Evolutionary conservation across 768 basidiomycete species (phyloP), one percentile per base, ranked within the genome.

Genomic region (Sistotremastrum niveocremeum): DNA sequence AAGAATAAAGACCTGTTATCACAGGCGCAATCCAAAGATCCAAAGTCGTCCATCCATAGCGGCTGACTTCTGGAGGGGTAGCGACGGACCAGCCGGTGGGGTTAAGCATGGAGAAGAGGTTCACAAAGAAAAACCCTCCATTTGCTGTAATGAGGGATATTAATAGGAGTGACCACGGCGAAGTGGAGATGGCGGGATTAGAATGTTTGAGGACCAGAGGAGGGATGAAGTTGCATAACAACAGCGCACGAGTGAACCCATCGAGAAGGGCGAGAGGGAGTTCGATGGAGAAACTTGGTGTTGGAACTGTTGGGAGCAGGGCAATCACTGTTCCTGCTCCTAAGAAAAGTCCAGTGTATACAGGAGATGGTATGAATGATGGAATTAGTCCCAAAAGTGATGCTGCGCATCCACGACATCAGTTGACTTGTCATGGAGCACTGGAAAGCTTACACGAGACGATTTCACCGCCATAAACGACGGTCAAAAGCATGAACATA

Each of bases 11-110:
- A 1, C 69, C 83, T 7, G 87, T 88, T 54, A 80, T 65, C 52
- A 80, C 63, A 5, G 87, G 80, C 6, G 90, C 87, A 60, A 76
- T 76, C 89, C 90, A 94, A 32, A 90, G 60, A 57, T 94, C 91
- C 0, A 77, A 73, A 28, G 79, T 76, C 38, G 79, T 82, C 90
- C 90, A 94, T 8, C 91, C 91, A 47, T 81, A 82, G 0, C 85
- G 73, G 45, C 70, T 69, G 6, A 95, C 70, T 58, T 93, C 90
- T 0, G 79, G 70, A 1, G 91, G 90, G 0, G 87, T 89, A 34
- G 77, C 67, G 20, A 91, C 60, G 4, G 72, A 56, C 48, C 87
- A 67, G 0, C 81, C 66, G 4, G 78, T 77, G 0, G 88, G 84
- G 49, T 80, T 74, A 37, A 88, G 69, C 62, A 87, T 76, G 35